phyloP scores from a whole-genome alignment of 306 rosid genomes.

The Citrullus amarus region DNA sequence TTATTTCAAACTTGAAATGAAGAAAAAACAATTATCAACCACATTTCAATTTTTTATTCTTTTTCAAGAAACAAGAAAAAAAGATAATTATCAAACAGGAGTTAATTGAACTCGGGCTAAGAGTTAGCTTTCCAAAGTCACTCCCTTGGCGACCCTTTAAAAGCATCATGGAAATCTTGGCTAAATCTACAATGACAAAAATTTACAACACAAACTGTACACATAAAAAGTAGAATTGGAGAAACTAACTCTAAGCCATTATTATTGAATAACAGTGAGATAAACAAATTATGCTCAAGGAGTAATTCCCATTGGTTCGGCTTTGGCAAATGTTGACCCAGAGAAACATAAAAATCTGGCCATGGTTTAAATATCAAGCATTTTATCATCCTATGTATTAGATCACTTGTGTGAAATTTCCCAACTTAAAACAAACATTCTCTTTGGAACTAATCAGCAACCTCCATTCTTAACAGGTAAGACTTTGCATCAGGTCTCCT shows the following conservation, averaged over 20 bases:
- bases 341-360: neutral
- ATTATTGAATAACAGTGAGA: slow-evolving; percentile 2
- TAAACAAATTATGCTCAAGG: neutral
- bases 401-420: neutral
- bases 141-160: too few species aligned
- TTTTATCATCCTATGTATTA: neutral
- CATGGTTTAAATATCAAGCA: neutral
- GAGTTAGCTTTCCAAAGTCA: too few species aligned
- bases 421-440: neutral
- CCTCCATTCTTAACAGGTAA: neutral
- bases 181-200: neutral
- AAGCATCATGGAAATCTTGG: neutral
- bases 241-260: neutral
- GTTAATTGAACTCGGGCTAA: too few species aligned
- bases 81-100: too few species aligned
- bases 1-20: too few species aligned
- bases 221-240: neutral
- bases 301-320: neutral
- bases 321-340: neutral
- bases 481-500: neutral
- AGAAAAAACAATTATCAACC: too few species aligned
- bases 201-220: neutral
- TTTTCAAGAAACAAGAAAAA: too few species aligned
- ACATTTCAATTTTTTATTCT: too few species aligned
- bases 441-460: neutral